Percentiles rank a stretch among this genome's conserved stretches.
Evolutionary conservation across 371 early-diverging fungal species (phyloP).

Genomic region (Dinochytrium kinnereticum): DNA sequence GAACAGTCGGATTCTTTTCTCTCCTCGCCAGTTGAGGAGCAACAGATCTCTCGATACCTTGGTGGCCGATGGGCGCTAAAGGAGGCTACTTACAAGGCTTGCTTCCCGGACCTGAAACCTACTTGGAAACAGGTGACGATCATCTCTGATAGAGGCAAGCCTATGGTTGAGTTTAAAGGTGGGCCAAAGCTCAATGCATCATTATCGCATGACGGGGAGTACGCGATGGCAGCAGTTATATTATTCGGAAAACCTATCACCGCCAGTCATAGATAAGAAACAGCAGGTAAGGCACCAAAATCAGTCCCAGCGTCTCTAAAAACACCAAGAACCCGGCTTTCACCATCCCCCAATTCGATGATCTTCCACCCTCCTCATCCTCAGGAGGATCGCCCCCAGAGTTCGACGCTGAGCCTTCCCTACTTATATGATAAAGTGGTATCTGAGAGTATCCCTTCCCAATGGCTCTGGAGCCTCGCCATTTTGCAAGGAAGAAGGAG

Average conservation of each 20-base stretch:
- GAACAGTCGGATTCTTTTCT: neutral
- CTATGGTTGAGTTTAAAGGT: neutral
- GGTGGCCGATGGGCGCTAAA: constrained; percentile 42
- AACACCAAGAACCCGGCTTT: constrained; percentile 5
- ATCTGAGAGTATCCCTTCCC: neutral
- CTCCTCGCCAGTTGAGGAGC: neutral
- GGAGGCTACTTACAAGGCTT: constrained; percentile 48
- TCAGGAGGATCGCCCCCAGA: constrained; percentile 3
- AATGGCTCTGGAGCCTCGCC: neutral
- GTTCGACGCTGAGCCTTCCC: neutral
- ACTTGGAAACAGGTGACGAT: constrained; percentile 33
- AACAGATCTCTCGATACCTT: constrained; percentile 2
- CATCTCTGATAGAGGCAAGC: neutral
- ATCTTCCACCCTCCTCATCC: neutral
- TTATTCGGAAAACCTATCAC: neutral
- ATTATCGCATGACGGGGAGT: constrained; percentile 11
- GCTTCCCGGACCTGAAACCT: constrained; percentile 29
- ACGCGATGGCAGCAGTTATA: constrained; percentile 12
- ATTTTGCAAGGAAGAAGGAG: constrained; percentile 13
- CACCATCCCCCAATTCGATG: neutral
- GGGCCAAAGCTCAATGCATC: neutral
- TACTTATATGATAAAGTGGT: constrained; percentile 11
- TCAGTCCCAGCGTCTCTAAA: constrained; percentile 16
- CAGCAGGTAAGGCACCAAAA: constrained; percentile 22
- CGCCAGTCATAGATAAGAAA: constrained; percentile 30